Evolutionary conservation across 129 eudicot species (phyloP).

Genomic region (Kitagawia praeruptora): DNA sequence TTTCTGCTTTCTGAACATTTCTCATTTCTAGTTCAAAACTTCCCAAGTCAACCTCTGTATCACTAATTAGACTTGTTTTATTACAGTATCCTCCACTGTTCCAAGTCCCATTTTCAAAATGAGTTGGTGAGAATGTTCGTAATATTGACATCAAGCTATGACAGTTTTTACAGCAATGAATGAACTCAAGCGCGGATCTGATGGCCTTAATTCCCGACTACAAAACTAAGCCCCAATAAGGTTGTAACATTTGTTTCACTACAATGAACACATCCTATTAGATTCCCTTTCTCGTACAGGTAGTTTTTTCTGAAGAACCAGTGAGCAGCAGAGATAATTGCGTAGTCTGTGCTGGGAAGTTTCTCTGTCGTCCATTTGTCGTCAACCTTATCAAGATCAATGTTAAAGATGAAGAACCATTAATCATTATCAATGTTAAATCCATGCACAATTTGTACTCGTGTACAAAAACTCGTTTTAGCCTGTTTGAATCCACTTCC

Average conservation of each 20-base stretch:
- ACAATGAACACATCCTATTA: constrained; percentile 41
- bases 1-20: constrained; percentile 30
- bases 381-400: constrained; percentile 43
- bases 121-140: constrained; percentile 46
- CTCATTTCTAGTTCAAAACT: constrained; percentile 16
- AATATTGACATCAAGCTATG: constrained; percentile 19
- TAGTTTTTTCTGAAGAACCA: constrained; percentile 38
- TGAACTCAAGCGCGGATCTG: constrained; percentile 23
- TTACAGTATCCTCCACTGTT: constrained; percentile 36
- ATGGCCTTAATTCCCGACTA: constrained; percentile 27
- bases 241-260: constrained; percentile 29
- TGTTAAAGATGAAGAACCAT: constrained; percentile 36
- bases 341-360: constrained; percentile 28
- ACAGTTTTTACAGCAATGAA: constrained; percentile 29
- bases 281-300: constrained; percentile 23
- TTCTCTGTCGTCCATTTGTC: constrained; percentile 27
- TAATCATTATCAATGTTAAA: constrained; percentile 13
- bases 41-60: constrained; percentile 9
- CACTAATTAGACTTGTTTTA: constrained; percentile 25
- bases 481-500: not conserved
- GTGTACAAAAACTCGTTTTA: not conserved
- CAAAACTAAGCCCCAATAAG: constrained; percentile 17
- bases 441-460: not conserved
- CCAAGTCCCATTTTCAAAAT: constrained; percentile 55
- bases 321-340: constrained; percentile 34